Percentiles rank a stretch among this genome's conserved stretches.
Evolutionary conservation across 306 rosid species (phyloP).

Genomic region (Prunus padus): DNA sequence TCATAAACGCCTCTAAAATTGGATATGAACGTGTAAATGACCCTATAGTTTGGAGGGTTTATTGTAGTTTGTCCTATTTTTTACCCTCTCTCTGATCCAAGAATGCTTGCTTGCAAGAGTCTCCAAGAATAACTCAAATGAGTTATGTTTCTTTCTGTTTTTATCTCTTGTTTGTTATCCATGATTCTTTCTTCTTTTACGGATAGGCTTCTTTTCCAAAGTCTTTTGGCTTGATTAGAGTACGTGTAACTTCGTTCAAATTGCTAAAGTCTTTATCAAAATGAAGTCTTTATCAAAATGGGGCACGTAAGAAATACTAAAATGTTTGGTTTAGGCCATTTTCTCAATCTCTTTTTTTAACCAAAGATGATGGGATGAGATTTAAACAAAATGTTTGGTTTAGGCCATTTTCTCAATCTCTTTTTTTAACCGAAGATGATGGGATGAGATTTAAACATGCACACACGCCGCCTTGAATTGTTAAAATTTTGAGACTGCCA

Average conservation of each 20-base stretch:
- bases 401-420: constrained; percentile 35
- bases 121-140: too few relatives aligned
- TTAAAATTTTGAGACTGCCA: constrained; percentile 26
- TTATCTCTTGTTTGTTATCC: constrained; percentile 24
- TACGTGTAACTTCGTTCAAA: constrained; percentile 16
- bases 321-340: constrained; percentile 47
- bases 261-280: constrained; percentile 19
- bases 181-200: neutral
- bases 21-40: too few relatives aligned
- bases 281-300: constrained; percentile 21
- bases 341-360: constrained; percentile 15
- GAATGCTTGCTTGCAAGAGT: too few relatives aligned
- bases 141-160: neutral
- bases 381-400: constrained; percentile 51
- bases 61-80: too few relatives aligned
- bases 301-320: neutral
- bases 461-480: constrained; percentile 29
- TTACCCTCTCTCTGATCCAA: too few relatives aligned
- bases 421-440: neutral
- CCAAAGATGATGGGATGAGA: constrained; percentile 17
- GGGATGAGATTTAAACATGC: constrained; percentile 35
- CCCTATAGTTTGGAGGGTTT: too few relatives aligned
- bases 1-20: too few relatives aligned
- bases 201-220: neutral
- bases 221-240: constrained; percentile 33